Conservation (phyloP, 164 flowering plant species). For the Aristolochia californica region DNA sequence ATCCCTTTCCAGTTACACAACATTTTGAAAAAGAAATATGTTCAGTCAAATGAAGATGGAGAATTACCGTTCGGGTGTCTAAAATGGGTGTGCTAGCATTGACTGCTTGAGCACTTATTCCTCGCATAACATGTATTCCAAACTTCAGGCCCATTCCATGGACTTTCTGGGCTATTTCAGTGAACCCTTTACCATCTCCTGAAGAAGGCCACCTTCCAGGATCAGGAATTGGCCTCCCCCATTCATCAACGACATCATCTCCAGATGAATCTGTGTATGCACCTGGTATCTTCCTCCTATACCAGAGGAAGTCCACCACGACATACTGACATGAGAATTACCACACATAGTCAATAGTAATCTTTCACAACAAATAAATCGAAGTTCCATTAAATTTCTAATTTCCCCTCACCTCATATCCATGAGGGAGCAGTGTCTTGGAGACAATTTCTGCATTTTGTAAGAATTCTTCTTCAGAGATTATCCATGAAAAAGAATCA, state of each 20-base stretch:
- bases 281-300: conserved; percentile 56
- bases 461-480: conserved; percentile 76
- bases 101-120: conserved; percentile 83
- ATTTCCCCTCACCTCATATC: conserved; percentile 52
- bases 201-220: conserved; percentile 93
- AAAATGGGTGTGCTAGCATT: conserved; percentile 79
- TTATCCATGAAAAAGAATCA: conserved; percentile 81
- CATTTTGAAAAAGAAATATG: too few relatives aligned
- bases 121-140: conserved; percentile 98
- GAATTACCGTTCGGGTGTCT: conserved; percentile 43
- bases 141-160: conserved; percentile 85
- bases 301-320: conserved; percentile 97
- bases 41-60: too few relatives aligned
- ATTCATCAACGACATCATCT: conserved; percentile 80
- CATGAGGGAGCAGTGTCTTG: conserved; percentile 35
- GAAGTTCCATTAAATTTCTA: background rate
- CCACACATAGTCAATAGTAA: background rate
- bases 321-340: conserved; percentile 60
- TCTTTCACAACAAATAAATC: background rate
- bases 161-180: conserved; percentile 61
- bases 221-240: conserved; percentile 92
- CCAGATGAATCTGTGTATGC: conserved; percentile 61
- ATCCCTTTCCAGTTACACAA: too few relatives aligned
- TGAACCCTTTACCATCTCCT: conserved; percentile 62
- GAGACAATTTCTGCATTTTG: conserved; percentile 60